Evolutionary conservation across 2,329 filamentous ascomycete species (phyloP), one percentile per base, ranked within the genome.

Genomic region (Aspergillus sergii): DNA sequence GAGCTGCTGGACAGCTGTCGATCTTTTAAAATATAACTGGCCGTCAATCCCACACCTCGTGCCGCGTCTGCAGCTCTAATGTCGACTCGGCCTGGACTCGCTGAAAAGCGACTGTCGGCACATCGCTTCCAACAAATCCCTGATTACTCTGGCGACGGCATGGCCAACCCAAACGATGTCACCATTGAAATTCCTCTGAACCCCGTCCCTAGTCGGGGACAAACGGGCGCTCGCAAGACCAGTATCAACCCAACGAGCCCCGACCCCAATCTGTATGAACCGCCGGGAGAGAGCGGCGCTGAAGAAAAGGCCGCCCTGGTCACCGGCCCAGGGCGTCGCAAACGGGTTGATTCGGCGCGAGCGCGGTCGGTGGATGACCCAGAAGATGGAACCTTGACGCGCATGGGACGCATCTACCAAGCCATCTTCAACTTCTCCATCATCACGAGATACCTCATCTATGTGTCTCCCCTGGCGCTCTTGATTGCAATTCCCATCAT

Each of bases 401-500:
- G 79, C 56, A 85, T 89, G 81, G 88, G 87, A 57, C 81, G 79
- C 65, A 73, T 90, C 60, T 89, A 89, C 77, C 81, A 82, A 70
- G 85, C 85, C 70, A 82, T 90, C 59, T 76, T 87, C 68, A 84
- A 88, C 69, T 89, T 86, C 76, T 88, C 86, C 60, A 83, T 89
- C 65, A 69, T 89, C 69, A 89, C 86, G 55, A 81, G 87, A 54
- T 89, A 90, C 71, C 81, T 89, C 72, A 80, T 89, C 64, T 89
- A 89, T 68, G 85, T 89, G 30, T 73, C 84, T 28, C 88, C 88
- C 0, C 64, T 89, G 48, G 86, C 83, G 4, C 62, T 84, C 6
- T 68, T 85, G n/a, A 81, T 90, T 61, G 86, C 87, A 2, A 80
- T 89, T 46, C 88, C 88, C 7, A 89, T 90, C 66, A 84, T 89